These are phyloP conservation scores for Kodamaea ohmeri DNA, from an alignment of 1,139 yeast species.

Conservation along the genomic window DNA sequence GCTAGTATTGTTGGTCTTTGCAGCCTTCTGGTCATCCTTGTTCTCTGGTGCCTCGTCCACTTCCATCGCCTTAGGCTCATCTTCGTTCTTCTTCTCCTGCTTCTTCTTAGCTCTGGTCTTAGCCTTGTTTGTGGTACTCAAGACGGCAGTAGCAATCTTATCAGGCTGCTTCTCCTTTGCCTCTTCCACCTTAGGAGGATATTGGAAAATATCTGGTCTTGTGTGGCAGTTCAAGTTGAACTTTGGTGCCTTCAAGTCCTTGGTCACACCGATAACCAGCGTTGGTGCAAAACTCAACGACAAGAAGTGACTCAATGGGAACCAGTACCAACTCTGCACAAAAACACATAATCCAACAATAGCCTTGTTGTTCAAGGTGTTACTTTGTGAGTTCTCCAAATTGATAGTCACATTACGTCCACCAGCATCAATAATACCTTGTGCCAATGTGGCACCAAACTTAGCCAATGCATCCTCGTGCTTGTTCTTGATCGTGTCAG, in stretches of 20 bases:
- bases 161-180: conserved; percentile 81
- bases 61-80: conserved; percentile 34
- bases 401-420: conserved; percentile 97
- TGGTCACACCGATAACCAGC: conserved; percentile 80
- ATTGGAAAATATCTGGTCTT: conserved; percentile 75
- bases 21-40: conserved; percentile 20
- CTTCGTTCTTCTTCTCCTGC: conserved; percentile 49
- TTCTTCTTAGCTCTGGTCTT: conserved; percentile 86
- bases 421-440: conserved; percentile 98
- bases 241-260: conserved; percentile 83
- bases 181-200: conserved; percentile 87
- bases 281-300: conserved; percentile 93
- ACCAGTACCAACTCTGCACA: conserved; percentile 98
- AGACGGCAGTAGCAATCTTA: conserved; percentile 87
- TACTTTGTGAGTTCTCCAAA: conserved; percentile 86
- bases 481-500: conserved; percentile 75
- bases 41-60: conserved; percentile 25
- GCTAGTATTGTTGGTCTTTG: conserved; percentile 22
- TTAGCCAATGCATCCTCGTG: conserved; percentile 97
- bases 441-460: conserved; percentile 96
- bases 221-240: conserved; percentile 80
- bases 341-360: conserved; percentile 90
- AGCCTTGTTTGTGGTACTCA: conserved; percentile 90
- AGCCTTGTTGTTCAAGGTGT: conserved; percentile 84
- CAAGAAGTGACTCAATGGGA: conserved; percentile 91